phyloP scores from a whole-genome alignment of 2,329 filamentous ascomycete species.

The Hypoxylon sp. region DNA sequence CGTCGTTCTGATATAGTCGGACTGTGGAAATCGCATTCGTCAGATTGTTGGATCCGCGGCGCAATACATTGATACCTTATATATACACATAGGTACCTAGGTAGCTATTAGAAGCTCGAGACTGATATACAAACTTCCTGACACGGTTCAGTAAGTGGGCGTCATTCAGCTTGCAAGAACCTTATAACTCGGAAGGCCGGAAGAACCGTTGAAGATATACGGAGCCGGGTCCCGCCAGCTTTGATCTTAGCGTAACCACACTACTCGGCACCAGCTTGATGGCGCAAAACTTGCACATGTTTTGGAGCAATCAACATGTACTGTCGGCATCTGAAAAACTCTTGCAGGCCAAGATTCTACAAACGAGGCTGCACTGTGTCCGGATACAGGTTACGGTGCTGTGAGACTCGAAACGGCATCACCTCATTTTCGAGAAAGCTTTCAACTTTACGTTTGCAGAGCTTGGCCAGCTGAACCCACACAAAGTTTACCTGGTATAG shows the following conservation, averaged over 20 bases:
- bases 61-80: background rate
- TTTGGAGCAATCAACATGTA: slow-evolving; percentile 34
- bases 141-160: slow-evolving; percentile 30
- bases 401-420: slow-evolving; percentile 12
- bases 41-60: background rate
- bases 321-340: slow-evolving; percentile 26
- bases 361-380: slow-evolving; percentile 35
- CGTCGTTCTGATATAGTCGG: slow-evolving; percentile 15
- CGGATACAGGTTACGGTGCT: slow-evolving; percentile 16
- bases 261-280: slow-evolving; percentile 35
- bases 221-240: slow-evolving; percentile 20
- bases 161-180: background rate
- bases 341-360: slow-evolving; percentile 29
- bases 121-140: slow-evolving; percentile 6
- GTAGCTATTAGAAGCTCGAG: background rate
- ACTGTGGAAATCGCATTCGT: background rate
- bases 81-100: too few relatives aligned
- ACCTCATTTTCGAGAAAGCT: slow-evolving; percentile 19
- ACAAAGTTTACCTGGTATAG: slow-evolving; percentile 4
- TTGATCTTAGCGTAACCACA: slow-evolving; percentile 28
- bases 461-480: background rate
- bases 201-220: slow-evolving; percentile 37
- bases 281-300: slow-evolving; percentile 32
- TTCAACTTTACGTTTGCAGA: slow-evolving; percentile 13
- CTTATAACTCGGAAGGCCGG: slow-evolving; percentile 39